Evolutionary conservation across 352 stramenopile species (phyloP).

Genomic region (Phytophthora nicotianae): DNA sequence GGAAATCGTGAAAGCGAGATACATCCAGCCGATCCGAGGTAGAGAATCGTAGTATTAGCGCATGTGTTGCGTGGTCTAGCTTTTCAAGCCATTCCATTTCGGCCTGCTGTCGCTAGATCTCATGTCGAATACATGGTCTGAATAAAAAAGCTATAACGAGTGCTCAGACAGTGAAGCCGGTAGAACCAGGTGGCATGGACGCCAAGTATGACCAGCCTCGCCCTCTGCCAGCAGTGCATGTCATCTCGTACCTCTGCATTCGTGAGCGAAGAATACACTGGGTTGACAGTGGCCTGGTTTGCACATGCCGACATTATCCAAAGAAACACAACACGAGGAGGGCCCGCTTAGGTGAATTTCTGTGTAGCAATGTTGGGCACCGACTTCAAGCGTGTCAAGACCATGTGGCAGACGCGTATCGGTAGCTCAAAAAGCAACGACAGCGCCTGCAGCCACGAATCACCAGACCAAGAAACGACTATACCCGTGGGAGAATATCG

Average conservation of each 20-base stretch:
- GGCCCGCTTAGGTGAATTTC: neutral
- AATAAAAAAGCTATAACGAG: neutral
- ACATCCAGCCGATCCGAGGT: constrained; percentile 1
- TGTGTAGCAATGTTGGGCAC: constrained; percentile 13
- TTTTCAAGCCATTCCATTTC: constrained; percentile 3
- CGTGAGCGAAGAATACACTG: constrained; percentile 9
- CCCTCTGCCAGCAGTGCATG: constrained; percentile 22
- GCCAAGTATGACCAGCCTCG: constrained; percentile 29
- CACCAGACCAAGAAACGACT: constrained; percentile 4
- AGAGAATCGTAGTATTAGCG: neutral
- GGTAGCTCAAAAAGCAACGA: constrained; percentile 40
- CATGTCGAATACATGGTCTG: neutral
- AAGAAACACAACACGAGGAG: constrained; percentile 3
- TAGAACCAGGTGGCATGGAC: constrained; percentile 27
- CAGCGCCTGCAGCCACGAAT: constrained; percentile 7
- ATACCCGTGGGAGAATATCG: constrained; percentile 6
- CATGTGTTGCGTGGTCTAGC: constrained; percentile 1
- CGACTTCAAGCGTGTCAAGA: constrained; percentile 51
- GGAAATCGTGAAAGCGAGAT: constrained; percentile 1
- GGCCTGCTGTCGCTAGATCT: neutral
- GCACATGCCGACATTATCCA: constrained; percentile 11
- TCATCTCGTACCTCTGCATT: constrained; percentile 33
- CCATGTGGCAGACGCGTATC: constrained; percentile 68
- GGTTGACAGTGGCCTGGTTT: neutral
- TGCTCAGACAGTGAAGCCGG: constrained; percentile 10